Conservation (phyloP, 768 basidiomycete species). For the Suillus subluteus region DNA sequence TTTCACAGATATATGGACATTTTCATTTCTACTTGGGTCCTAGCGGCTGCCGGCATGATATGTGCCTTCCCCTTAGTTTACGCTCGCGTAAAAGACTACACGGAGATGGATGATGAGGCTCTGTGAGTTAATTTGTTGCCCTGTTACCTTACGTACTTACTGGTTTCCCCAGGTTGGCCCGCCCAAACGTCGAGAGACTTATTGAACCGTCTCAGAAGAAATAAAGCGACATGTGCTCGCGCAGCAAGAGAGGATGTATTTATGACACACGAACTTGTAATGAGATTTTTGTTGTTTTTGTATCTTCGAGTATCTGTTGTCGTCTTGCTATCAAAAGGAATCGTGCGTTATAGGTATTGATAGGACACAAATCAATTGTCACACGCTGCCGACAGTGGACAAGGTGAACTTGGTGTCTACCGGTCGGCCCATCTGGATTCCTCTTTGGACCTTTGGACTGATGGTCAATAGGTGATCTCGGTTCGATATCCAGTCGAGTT, state of each 20-base stretch:
- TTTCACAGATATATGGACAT: slow-evolving; percentile 57
- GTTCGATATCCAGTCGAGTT: neutral
- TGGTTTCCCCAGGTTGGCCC: neutral
- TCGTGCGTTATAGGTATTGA: neutral
- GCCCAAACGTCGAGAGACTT: slow-evolving; percentile 5
- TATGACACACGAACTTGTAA: slow-evolving; percentile 2
- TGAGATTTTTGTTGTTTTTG: slow-evolving; percentile 5
- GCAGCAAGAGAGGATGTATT: slow-evolving; percentile 21
- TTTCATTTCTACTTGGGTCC: slow-evolving; percentile 67
- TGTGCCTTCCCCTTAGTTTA: slow-evolving; percentile 71
- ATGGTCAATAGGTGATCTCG: neutral
- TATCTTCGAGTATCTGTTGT: neutral
- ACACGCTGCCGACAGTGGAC: neutral
- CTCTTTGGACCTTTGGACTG: neutral
- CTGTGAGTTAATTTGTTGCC: slow-evolving; percentile 41
- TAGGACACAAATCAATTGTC: neutral
- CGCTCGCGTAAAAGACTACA: slow-evolving; percentile 60
- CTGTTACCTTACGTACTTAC: neutral
- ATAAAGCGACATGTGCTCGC: neutral
- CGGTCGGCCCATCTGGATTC: neutral
- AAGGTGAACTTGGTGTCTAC: neutral
- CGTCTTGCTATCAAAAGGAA: neutral
- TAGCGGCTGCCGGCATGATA: slow-evolving; percentile 62
- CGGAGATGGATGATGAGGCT: slow-evolving; percentile 54
- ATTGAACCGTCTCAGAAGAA: neutral